Percentiles rank a stretch among this genome's conserved stretches.
Evolutionary conservation across 306 rosid species (phyloP).

Genomic region (Quercus mongolica): DNA sequence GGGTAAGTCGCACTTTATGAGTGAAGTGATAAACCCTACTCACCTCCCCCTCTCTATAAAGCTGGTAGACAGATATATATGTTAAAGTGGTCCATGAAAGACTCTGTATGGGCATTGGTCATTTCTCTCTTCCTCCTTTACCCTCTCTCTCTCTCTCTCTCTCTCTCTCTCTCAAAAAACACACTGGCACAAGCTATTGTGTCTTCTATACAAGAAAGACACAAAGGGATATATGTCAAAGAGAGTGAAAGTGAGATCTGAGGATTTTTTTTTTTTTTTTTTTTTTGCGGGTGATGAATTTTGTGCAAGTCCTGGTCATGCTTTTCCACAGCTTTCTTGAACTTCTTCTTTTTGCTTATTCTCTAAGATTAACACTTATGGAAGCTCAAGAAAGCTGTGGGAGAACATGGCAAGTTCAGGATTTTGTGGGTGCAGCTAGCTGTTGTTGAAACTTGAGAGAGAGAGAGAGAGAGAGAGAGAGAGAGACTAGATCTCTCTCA

Average conservation of each 20-base stretch:
- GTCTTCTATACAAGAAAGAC: neutral
- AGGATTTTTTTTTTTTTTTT: neutral
- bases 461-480: too few species aligned
- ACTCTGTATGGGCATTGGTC: constrained; percentile 40
- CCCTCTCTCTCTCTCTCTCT: neutral
- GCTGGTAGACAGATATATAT: constrained; percentile 58
- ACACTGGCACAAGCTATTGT: neutral
- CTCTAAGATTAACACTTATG: constrained; percentile 18
- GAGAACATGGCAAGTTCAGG: constrained; percentile 74
- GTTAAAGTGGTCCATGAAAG: constrained; percentile 72
- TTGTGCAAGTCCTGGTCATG: constrained; percentile 64
- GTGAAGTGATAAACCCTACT: constrained; percentile 55
- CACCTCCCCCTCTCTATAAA: constrained; percentile 51
- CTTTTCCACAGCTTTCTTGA: constrained; percentile 99
- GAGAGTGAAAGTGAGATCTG: constrained; percentile 39
- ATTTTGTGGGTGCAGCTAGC: constrained; percentile 13
- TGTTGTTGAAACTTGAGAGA: neutral
- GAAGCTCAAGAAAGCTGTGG: constrained; percentile 99
- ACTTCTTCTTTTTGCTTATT: constrained; percentile 49
- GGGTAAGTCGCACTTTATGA: constrained; percentile 36
- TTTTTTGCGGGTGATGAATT: neutral
- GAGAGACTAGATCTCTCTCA: neutral
- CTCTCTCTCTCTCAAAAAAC: neutral
- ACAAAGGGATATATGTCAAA: neutral
- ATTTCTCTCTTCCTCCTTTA: constrained; percentile 14